Evolutionary conservation across 768 basidiomycete genomes (phyloP).

Genomic region (Boletus sp.): DNA sequence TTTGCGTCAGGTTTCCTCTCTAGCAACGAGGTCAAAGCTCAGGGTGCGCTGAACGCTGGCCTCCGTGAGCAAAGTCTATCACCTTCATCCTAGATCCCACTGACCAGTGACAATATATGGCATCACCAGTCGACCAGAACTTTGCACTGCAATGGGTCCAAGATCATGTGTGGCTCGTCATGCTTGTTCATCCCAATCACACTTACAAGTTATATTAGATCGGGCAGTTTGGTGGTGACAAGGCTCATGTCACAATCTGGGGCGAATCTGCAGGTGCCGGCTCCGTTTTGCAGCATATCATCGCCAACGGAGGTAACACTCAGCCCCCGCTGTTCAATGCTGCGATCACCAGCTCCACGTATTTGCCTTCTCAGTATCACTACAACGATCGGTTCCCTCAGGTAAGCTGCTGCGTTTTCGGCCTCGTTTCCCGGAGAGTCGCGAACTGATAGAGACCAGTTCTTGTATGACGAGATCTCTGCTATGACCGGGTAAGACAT

Average conservation of each 20-base stretch:
- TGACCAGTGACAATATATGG: neutral
- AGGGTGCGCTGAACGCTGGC: slow-evolving; percentile 34
- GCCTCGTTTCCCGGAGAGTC: neutral
- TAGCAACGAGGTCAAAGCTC: slow-evolving; percentile 27
- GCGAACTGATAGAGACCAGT: slow-evolving; percentile 9
- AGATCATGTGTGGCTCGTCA: slow-evolving; percentile 22
- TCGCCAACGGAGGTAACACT: slow-evolving; percentile 33
- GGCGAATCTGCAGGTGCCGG: slow-evolving; percentile 36
- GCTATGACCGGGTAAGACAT: slow-evolving; percentile 12
- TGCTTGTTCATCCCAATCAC: neutral
- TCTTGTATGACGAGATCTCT: slow-evolving; percentile 14
- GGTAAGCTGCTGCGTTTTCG: slow-evolving; percentile 6
- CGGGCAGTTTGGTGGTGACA: slow-evolving; percentile 32
- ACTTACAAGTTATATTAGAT: slow-evolving; percentile 20
- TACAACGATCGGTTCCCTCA: slow-evolving; percentile 32
- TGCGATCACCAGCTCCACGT: slow-evolving; percentile 33
- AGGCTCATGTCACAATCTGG: slow-evolving; percentile 33
- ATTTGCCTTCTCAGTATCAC: slow-evolving; percentile 32
- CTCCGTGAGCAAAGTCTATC: slow-evolving; percentile 22
- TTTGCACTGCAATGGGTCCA: slow-evolving; percentile 39
- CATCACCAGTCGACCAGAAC: slow-evolving; percentile 31
- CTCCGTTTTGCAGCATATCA: slow-evolving; percentile 33
- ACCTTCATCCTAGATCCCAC: neutral
- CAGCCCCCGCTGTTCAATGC: slow-evolving; percentile 33
- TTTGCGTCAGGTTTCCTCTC: slow-evolving; percentile 30